A percentile compares a stretch with the other conserved stretches of the same genome.
Evolutionary conservation across 2,329 filamentous ascomycete species (phyloP).

Genomic region (Fusarium newnesense): DNA sequence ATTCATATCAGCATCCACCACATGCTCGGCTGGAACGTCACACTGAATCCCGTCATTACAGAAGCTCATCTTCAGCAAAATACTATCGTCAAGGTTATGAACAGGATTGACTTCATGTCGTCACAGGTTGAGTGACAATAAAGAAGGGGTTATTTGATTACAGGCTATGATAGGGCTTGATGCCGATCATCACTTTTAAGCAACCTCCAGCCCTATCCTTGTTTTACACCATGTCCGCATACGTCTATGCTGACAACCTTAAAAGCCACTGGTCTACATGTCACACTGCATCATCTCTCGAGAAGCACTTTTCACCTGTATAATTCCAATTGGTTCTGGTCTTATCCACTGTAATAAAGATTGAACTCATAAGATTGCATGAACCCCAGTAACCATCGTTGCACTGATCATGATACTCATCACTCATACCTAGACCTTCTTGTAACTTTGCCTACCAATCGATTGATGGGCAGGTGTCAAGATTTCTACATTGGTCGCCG

Average conservation of each 20-base stretch:
- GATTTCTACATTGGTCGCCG: not conserved
- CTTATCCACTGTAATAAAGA: not conserved
- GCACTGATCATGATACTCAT: too few relatives aligned
- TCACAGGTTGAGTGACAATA: not conserved
- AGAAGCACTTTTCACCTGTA: not conserved
- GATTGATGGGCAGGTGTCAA: not conserved
- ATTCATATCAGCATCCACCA: constrained; percentile 30
- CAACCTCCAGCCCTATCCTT: constrained; percentile 11
- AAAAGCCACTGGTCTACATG: not conserved
- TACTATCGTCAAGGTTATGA: not conserved
- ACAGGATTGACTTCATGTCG: not conserved
- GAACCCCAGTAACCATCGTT: not conserved
- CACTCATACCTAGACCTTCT: not conserved
- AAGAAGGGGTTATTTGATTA: not conserved
- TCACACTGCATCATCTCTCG: not conserved
- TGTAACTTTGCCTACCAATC: not conserved
- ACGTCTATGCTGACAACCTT: not conserved
- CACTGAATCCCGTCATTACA: constrained; percentile 8
- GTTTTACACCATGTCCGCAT: not conserved
- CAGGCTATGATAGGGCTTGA: not conserved
- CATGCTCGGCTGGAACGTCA: not conserved
- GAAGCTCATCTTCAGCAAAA: not conserved
- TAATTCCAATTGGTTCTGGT: not conserved
- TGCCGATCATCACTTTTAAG: constrained; percentile 4
- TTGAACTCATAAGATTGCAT: not conserved